These are phyloP conservation scores for Hanseniaspora hatyaiensis DNA, from an alignment of 805 yeast species.

Conservation along the genomic window DNA sequence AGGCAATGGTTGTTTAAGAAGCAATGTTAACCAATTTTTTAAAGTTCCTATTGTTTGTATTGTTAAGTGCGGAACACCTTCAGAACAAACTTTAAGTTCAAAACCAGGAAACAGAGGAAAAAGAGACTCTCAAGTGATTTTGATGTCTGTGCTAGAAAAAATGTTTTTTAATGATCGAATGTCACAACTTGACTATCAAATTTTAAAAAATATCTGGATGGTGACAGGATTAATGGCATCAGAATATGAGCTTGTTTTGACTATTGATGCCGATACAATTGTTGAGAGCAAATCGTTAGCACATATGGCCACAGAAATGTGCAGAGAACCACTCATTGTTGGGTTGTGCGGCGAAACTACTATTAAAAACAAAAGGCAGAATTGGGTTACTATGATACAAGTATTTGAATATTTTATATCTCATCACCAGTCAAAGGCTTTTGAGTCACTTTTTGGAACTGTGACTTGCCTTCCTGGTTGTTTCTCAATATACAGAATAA, in stretches of 20 bases:
- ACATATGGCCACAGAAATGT: slow-evolving; percentile 85
- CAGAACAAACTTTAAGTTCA: slow-evolving; percentile 47
- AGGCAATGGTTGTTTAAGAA: slow-evolving; percentile 59
- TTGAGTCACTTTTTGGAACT: slow-evolving; percentile 88
- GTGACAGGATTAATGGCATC: slow-evolving; percentile 78
- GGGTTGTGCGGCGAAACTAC: slow-evolving; percentile 93
- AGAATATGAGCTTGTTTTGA: slow-evolving; percentile 65
- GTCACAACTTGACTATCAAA: slow-evolving; percentile 78
- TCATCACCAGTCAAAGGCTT: slow-evolving; percentile 88
- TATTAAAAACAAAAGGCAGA: slow-evolving; percentile 65
- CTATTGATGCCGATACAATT: slow-evolving; percentile 93
- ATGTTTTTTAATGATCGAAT: slow-evolving; percentile 86
- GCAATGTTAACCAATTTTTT: too few species aligned
- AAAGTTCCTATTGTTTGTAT: slow-evolving; percentile 67
- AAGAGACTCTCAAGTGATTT: slow-evolving; percentile 82
- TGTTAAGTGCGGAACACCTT: slow-evolving; percentile 82
- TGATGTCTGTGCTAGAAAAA: slow-evolving; percentile 82
- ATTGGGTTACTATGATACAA: slow-evolving; percentile 89
- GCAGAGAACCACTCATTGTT: slow-evolving; percentile 74
- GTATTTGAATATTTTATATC: slow-evolving; percentile 88
- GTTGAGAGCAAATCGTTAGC: slow-evolving; percentile 78
- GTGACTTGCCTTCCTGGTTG: slow-evolving; percentile 95
- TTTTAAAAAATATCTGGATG: slow-evolving; percentile 63
- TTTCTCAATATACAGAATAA: slow-evolving; percentile 82
- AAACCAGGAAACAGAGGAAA: slow-evolving; percentile 94